Base-by-base conservation (phyloP, 2,329 filamentous ascomycete genomes). In the Penicillium sp. region DNA sequence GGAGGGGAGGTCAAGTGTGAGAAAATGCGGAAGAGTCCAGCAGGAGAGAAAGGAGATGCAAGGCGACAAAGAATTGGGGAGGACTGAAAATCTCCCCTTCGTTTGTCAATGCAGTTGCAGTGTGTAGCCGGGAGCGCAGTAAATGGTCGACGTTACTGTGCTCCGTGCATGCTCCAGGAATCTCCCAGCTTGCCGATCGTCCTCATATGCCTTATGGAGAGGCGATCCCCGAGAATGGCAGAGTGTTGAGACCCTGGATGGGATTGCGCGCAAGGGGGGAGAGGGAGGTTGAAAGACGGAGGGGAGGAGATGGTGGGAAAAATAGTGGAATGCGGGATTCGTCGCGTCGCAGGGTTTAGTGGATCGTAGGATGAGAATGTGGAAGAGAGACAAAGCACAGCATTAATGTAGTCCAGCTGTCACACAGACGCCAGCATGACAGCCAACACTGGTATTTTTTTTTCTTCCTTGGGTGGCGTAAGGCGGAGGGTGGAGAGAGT, bases 111-210 rank as follows among this genome's bases (percentile, higher is more conserved):
- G 49, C 61, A 64, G 55, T 51, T 52, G 45, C 42, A 54, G 59
- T 54, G 56, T 53, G 50, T 56, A 58, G 47, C 56, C 51, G 60
- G 54, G 20, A 28, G 32, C n/a, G 26, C 20, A 42, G 31, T 37
- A 35, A 34, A 38, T n/a, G 52, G 35, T 63, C 60, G 56, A 65
- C 50, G 58, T 63, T 63, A 65, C 65, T 66, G 66, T 62, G 59
- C 66, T 69, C 65, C 64, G 67, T 69, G 66, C 67, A 69, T 69
- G 63, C 66, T 64, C 63, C 62, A 66, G 62, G 60, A 67, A 68
- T 62, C 59, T 64, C 61, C 57, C 63, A 64, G 55, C 52, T 55
- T 58, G 64, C 59, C 61, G 61, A 64, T 67, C 59, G 59, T 56
- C 60, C 59, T 68, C 64, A 65, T 66, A 57, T 60, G 63, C 59